These are phyloP conservation scores for Globisporangium irregulare DNA, from an alignment of 352 stramenopile genomes.

Conservation along the genomic window DNA sequence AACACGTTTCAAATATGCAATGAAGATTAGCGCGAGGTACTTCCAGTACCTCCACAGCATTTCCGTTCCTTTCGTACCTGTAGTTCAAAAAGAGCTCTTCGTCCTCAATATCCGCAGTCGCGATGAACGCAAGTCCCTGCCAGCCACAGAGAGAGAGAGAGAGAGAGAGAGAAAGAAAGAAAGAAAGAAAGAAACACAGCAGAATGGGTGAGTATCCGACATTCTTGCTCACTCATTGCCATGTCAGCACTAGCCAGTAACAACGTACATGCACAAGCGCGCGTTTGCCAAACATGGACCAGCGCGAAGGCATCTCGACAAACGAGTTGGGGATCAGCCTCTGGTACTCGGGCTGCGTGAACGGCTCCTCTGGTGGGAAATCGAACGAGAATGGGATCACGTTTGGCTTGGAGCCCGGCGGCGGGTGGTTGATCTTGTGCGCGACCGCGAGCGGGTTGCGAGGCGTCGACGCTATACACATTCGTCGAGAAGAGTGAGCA, in stretches of 20 bases:
- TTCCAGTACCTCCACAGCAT: neutral
- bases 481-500: neutral
- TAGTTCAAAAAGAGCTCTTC: constrained; percentile 89
- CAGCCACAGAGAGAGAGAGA: neutral
- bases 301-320: constrained; percentile 69
- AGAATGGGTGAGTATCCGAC: neutral
- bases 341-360: constrained; percentile 50
- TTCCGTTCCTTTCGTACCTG: constrained; percentile 10
- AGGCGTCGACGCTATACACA: constrained; percentile 40
- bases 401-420: constrained; percentile 59
- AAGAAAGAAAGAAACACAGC: neutral
- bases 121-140: constrained; percentile 73
- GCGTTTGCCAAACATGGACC: constrained; percentile 85
- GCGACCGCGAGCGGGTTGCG: constrained; percentile 69
- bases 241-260: neutral
- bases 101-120: constrained; percentile 75
- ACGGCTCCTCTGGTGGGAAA: constrained; percentile 77
- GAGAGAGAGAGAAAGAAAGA: no score
- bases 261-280: constrained; percentile 71
- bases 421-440: constrained; percentile 88
- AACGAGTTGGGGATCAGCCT: constrained; percentile 83
- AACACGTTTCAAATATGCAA: neutral
- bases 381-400: constrained; percentile 83
- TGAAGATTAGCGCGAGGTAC: neutral
- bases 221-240: neutral